Conservation (phyloP, 768 basidiomycete species). For the Cubamyces lactineus region DNA sequence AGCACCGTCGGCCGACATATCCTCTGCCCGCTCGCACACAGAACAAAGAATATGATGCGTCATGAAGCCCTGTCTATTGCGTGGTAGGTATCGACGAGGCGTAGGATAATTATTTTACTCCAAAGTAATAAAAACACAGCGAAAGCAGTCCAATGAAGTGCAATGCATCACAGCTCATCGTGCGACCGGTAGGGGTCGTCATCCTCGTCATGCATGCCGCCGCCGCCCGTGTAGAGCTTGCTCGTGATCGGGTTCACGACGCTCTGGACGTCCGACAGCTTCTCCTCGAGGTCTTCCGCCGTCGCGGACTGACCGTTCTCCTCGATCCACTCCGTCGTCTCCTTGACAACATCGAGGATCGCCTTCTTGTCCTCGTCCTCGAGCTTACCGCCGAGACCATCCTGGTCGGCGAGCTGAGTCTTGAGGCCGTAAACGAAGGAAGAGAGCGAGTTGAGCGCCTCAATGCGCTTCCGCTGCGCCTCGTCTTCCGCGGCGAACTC, state of each 20-base stretch:
- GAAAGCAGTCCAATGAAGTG: slow-evolving; percentile 3
- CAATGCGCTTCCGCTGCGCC: slow-evolving; percentile 80
- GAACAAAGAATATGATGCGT: not conserved
- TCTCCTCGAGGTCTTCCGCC: slow-evolving; percentile 92
- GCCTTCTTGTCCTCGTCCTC: slow-evolving; percentile 83
- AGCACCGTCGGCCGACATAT: no score
- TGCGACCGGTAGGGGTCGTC: slow-evolving; percentile 43
- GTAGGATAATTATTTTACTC: slow-evolving; percentile 25
- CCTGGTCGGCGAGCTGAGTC: slow-evolving; percentile 83
- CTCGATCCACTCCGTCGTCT: slow-evolving; percentile 92
- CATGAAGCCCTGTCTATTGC: slow-evolving; percentile 25
- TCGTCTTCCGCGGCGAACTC: slow-evolving; percentile 83
- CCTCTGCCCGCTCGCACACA: not conserved
- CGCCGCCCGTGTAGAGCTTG: slow-evolving; percentile 64
- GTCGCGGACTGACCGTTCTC: slow-evolving; percentile 75
- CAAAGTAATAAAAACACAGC: slow-evolving; percentile 26
- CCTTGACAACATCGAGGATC: slow-evolving; percentile 81
- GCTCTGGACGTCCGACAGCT: slow-evolving; percentile 71
- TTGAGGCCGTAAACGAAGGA: slow-evolving; percentile 88
- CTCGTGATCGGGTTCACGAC: slow-evolving; percentile 85
- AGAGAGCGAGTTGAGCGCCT: slow-evolving; percentile 80
- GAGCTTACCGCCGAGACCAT: slow-evolving; percentile 91
- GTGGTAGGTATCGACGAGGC: slow-evolving; percentile 25
- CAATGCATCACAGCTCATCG: slow-evolving; percentile 44
- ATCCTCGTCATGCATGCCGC: slow-evolving; percentile 38